Base-by-base conservation (phyloP, 352 stramenopile species). In the Pythium oligandrum region DNA sequence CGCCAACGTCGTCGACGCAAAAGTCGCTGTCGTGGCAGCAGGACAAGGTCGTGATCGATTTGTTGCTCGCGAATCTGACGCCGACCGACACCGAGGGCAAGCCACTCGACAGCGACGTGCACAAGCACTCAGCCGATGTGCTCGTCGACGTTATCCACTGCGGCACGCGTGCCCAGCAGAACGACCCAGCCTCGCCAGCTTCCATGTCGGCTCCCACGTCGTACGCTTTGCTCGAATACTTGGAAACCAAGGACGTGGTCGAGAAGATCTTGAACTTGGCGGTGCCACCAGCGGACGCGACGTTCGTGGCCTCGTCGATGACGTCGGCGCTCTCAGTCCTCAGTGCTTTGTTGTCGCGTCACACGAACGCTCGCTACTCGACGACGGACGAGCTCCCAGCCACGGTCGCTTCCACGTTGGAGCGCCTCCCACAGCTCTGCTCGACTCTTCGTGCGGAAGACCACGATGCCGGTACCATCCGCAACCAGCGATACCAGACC, bases 121-220 rank as follows among this genome's bases (percentile, higher is more conserved):
- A 94, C 67, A 92, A 90, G 62, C 83, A 94, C 67, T 79, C 81
- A 40, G 72, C 81, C 6, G 83, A 94, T 56, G 78, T 93, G 40
- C 60, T 90, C 11, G 78, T 89, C 37, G 83, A 94, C 62, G 86
- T 94, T 58, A 90, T 94, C 61, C 83, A 94, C 64, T 92, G 81
- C 39, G 83, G 78, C 45, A 88, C 76, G 12, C 81, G 81, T 34
- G 74, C 77, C 8, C 78, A 92, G 58, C 78, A 88, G 57, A 86
- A 67, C 40, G 78, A 88, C 48, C 78, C 78, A 26, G 63, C 68
- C 6, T 90, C 81, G 8, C 81, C 81, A 31, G 74, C 71, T 11
- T 83, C 75, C 35, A 70, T 65, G 6, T 79, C 46, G 40, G 62
- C 83, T 6, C 73, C 73, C 0, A 68, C 76, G 35, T 90, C 75